Conservation (phyloP, 2,329 filamentous ascomycete species). For the Tolypocladium sp. region DNA sequence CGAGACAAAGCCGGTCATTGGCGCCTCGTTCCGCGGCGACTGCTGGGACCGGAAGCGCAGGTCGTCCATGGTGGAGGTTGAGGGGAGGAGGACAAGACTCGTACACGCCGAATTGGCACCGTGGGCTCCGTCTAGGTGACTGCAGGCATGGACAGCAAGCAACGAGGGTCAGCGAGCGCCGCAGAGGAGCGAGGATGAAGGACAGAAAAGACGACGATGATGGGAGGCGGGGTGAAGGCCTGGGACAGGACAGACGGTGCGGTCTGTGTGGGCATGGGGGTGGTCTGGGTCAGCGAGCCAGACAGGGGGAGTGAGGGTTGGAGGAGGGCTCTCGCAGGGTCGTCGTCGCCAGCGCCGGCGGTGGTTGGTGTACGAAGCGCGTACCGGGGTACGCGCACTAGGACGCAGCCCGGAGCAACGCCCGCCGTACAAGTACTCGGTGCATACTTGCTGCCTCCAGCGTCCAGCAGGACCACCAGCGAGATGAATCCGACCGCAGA, state of each 20-base stretch:
- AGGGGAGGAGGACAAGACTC: slow-evolving; percentile 20
- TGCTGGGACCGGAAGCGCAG: slow-evolving; percentile 69
- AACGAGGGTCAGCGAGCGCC: slow-evolving; percentile 17
- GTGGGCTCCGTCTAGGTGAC: slow-evolving; percentile 19
- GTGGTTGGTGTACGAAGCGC: not conserved
- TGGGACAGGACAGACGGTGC: slow-evolving; percentile 9
- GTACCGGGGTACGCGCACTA: not conserved
- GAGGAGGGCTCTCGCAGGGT: not conserved
- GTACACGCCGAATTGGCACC: slow-evolving; percentile 28
- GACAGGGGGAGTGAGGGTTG: slow-evolving; percentile 1
- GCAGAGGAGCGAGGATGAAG: slow-evolving; percentile 12
- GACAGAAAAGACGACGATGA: slow-evolving; percentile 17
- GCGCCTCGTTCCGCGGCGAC: slow-evolving; percentile 66
- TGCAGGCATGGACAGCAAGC: slow-evolving; percentile 27
- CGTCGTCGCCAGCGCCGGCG: not conserved
- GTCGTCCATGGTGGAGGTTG: slow-evolving; percentile 54
- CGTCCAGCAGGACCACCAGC: not conserved
- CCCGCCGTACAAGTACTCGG: not conserved
- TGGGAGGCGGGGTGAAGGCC: slow-evolving; percentile 18
- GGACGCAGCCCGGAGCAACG: not conserved
- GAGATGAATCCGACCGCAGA: not conserved
- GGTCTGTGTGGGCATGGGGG: slow-evolving; percentile 15
- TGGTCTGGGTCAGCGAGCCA: slow-evolving; percentile 6
- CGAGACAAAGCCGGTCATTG: slow-evolving; percentile 66
- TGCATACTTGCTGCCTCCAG: not conserved